phyloP scores from a whole-genome alignment of 2,329 filamentous ascomycete genomes.

The Aurifilum marmelostoma region DNA sequence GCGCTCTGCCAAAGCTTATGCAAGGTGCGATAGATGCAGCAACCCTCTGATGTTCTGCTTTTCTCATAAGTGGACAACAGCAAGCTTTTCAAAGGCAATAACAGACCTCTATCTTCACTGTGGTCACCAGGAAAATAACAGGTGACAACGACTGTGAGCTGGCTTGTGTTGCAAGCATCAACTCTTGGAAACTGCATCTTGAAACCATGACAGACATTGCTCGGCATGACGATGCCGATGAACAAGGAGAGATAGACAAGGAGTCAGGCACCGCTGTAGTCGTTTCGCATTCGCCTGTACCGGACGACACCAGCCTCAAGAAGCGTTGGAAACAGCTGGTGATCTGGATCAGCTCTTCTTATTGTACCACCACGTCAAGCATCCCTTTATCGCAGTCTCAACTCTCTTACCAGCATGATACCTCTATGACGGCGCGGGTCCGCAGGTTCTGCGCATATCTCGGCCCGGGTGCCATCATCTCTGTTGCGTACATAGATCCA shows the following conservation, averaged over 20 bases:
- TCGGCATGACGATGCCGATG: not conserved
- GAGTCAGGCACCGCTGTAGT: not conserved
- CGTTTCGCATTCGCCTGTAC: not conserved
- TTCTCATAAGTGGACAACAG: not conserved
- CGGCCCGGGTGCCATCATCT: constrained; percentile 37
- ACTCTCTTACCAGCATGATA: not conserved
- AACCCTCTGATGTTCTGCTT: not conserved
- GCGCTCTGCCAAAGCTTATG: constrained; percentile 1
- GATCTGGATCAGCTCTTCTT: not conserved
- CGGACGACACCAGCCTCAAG: not conserved
- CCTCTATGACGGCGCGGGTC: constrained; percentile 12
- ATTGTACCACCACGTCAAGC: not conserved
- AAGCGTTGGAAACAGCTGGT: not conserved
- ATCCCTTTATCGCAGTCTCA: not conserved
- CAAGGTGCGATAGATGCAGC: not conserved
- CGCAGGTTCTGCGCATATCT: constrained; percentile 34
- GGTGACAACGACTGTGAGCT: not conserved
- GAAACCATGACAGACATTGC: not conserved
- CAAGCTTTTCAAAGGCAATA: not conserved
- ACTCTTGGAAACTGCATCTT: not conserved
- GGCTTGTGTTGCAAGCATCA: not conserved
- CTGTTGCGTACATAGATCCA: constrained; percentile 37
- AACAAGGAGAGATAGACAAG: not conserved
- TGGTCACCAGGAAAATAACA: no score
- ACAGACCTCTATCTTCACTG: not conserved